Evolutionary conservation across 257 asterid genomes (phyloP).

Genomic region (Salvia rosmarinus): DNA sequence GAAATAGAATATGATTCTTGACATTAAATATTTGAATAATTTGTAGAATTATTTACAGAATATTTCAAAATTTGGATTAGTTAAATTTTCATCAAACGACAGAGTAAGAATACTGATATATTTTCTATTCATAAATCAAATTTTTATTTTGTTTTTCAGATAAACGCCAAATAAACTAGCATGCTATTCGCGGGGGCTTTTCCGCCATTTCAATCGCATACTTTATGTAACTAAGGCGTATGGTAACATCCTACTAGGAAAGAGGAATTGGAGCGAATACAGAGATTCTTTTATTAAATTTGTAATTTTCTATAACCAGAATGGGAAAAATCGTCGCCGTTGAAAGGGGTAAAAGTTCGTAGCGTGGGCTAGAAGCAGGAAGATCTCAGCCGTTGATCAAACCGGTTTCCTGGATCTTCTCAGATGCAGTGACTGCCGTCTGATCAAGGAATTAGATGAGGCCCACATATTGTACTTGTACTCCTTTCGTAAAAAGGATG

Average conservation of each 20-base stretch:
- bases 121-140: not conserved
- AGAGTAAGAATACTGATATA: not conserved
- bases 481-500: not conserved
- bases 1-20: too few relatives aligned
- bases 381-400: constrained; percentile 33
- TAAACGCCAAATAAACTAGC: not conserved
- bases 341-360: constrained; percentile 34
- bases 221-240: constrained; percentile 29
- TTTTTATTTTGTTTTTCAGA: not conserved
- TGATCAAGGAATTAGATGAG: constrained; percentile 23
- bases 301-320: not conserved
- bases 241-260: constrained; percentile 32
- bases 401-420: not conserved
- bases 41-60: too few relatives aligned
- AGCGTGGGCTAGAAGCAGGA: constrained; percentile 55
- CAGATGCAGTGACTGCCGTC: constrained; percentile 9
- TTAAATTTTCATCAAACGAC: too few relatives aligned
- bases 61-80: too few relatives aligned
- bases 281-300: constrained; percentile 28
- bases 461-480: constrained; percentile 29
- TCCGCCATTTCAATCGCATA: constrained; percentile 7
- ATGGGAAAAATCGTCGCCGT: constrained; percentile 55
- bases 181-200: constrained; percentile 6
- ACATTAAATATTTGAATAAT: too few relatives aligned
- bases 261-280: constrained; percentile 45